Evolutionary conservation across 768 basidiomycete genomes (phyloP).

Genomic region (Phallus indusiatus): DNA sequence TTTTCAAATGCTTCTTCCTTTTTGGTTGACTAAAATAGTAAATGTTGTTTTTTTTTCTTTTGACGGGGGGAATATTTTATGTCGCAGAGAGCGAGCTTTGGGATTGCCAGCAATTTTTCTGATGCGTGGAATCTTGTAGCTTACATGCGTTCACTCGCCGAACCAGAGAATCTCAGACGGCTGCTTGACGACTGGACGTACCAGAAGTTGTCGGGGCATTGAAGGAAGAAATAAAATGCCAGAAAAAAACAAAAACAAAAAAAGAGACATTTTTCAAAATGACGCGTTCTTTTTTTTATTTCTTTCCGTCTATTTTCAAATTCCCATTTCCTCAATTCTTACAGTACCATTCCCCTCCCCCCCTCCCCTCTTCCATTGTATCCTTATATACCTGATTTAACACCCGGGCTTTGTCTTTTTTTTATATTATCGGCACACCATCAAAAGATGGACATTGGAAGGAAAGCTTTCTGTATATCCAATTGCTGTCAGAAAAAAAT

Average conservation of each 20-base stretch:
- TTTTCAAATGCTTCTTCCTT: constrained; percentile 37
- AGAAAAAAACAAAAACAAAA: neutral
- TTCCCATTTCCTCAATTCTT: too few species aligned
- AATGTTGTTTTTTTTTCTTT: too few species aligned
- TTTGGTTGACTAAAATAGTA: neutral
- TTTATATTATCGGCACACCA: neutral
- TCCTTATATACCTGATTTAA: neutral
- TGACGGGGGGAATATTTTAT: neutral
- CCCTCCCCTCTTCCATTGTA: neutral
- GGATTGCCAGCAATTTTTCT: constrained; percentile 68
- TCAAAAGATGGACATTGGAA: neutral
- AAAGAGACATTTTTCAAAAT: neutral
- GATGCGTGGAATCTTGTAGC: constrained; percentile 41
- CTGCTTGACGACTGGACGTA: constrained; percentile 2
- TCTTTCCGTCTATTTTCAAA: too few species aligned
- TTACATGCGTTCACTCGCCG: constrained; percentile 13
- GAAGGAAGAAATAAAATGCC: too few species aligned
- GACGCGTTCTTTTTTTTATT: too few species aligned
- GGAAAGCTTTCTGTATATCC: neutral
- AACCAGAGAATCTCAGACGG: neutral
- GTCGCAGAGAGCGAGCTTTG: constrained; percentile 40
- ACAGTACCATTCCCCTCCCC: too few species aligned
- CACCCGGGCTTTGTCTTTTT: neutral
- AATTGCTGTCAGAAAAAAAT: neutral
- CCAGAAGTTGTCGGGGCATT: neutral